Base-by-base conservation (phyloP, 768 basidiomycete species). In the Kwoniella heveanensis region DNA sequence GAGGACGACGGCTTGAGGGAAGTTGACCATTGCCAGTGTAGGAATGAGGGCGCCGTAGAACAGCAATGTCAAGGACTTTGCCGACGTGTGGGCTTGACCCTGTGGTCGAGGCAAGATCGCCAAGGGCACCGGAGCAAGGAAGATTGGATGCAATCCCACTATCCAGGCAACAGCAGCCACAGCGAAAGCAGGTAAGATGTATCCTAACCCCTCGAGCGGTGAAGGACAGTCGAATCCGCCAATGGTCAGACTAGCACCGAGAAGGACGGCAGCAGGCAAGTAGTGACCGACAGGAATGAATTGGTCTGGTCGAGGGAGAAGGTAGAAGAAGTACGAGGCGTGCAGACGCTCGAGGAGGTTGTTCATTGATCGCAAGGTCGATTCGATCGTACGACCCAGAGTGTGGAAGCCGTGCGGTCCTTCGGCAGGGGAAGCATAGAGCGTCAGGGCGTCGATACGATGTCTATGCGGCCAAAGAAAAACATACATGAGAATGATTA, bases 321-420 rank as follows among this genome's bases (percentile, higher is more conserved):
- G 83, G 81, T 94, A 98, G 82, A 98, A 93, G 83, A 98, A 97
- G 81, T 95, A 94, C 0, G 95, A 98, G 1, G 94, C 94, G 78
- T 99, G 96, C 22, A 98, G 86, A 17, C 96, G 87, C 76, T 99
- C 96, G 21, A 97, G 84, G 6, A 98, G 85, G 76, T 99, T 99
- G 80, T 96, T 97, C 76, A 88, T 86, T 15, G 93, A 90, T 62
- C 94, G 86, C 30, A 96, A 83, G 15, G 90, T 87, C 1, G 92
- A 92, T 81, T 99, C 96, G 37, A 93, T 76, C 49, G 88, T 84
- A 48, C 92, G 94, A 54, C 96, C 95, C 29, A 99, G 83, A 1
- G 91, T 86, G 81, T 93, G 88, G 78, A 98, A 99, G 0, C 96
- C 96, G 78, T 99, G 92, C 8, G 96, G 96, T 7, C 95, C 93